These are phyloP conservation scores for Peronosclerospora sorghi DNA, from an alignment of 352 stramenopile species.

Conservation along the genomic window DNA sequence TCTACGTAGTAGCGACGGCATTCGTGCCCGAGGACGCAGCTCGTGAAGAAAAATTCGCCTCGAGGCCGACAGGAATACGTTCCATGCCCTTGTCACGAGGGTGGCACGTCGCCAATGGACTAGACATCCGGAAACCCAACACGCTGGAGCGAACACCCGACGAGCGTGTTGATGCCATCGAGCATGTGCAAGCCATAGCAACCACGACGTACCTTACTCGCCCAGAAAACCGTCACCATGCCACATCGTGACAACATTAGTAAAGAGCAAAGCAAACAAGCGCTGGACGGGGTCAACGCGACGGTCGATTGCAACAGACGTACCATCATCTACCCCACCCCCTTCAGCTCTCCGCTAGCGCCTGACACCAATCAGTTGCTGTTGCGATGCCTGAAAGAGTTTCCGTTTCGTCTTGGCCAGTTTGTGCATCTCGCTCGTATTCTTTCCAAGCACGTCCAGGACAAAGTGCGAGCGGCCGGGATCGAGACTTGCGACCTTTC, in stretches of 20 bases:
- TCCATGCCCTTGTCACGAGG: conserved; percentile 25
- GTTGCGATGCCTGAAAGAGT: conserved; percentile 45
- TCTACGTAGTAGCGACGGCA: conserved; percentile 22
- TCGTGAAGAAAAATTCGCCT: conserved; percentile 30
- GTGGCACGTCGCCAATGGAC: conserved; percentile 16
- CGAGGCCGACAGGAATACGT: conserved; percentile 25
- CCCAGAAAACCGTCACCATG: conserved; percentile 13
- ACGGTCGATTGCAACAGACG: conserved; percentile 23
- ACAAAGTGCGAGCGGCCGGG: conserved; percentile 57
- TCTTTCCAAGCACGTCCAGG: conserved; percentile 51
- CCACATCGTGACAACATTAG: too few relatives aligned
- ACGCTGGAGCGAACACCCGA: too few relatives aligned
- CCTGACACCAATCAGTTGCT: conserved; percentile 39
- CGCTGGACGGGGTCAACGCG: too few relatives aligned
- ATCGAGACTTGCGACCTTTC: conserved; percentile 50
- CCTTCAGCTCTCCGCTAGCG: conserved; percentile 8
- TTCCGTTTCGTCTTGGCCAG: conserved; percentile 58
- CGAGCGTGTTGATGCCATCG: conserved; percentile 1
- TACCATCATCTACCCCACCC: conserved; percentile 7
- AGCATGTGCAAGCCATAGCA: conserved; percentile 5
- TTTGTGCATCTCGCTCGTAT: conserved; percentile 62
- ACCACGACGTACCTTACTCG: conserved; percentile 17
- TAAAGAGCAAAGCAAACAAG: too few relatives aligned
- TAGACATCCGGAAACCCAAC: conserved; percentile 5
- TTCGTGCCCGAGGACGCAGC: conserved; percentile 36